Evolutionary conservation across 2,329 filamentous ascomycete species (phyloP), one percentile per base, ranked within the genome.

Genomic region (Paecilomyces variotii): DNA sequence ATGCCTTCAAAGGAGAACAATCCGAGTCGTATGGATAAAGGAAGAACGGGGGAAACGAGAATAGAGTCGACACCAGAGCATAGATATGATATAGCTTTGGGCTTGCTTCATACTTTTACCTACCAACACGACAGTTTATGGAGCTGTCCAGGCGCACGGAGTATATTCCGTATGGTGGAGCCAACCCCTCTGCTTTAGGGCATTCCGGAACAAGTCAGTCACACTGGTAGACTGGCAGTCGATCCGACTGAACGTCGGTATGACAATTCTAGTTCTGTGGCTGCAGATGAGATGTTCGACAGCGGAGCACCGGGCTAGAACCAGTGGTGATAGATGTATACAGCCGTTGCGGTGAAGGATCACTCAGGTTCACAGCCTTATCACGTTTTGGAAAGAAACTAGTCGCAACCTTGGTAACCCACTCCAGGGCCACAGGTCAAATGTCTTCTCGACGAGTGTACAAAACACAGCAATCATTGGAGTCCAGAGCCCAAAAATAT

Each of bases 1-100:
- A 63, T 64, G 39, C 30, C 50, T 61, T 11, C 1, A 14, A 57
- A 51, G 10, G 26, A 24, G 24, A 11, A 50, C 55, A 14, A 30
- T 32, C 12, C 25, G 14, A 2, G 14, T 3, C 28, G 30, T 34
- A 54, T 11, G 12, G 4, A 27, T 10, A 28, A 34, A 12, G 9
- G 19, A 27, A 27, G 52, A 30, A 27, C 3, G 27, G 7, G 14
- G 50, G 26, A 26, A 32, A 30, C 27, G 49, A 9, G n/a, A 24
- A 7, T 7, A 9, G 39, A 7, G 19, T n/a, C 39, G n/a, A 45
- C 3, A 7, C 39, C 14, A 7, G 39, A 9, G 6, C n/a, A 45
- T 45, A 24, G 19, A 45, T n/a, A 45, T 19, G 39, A n/a, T 45
- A 45, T 45, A 45, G 7, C 39, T 45, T 14, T 10, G n/a, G n/a